Conservation (phyloP, 2,329 filamentous ascomycete species). For the Fusarium proliferatum region DNA sequence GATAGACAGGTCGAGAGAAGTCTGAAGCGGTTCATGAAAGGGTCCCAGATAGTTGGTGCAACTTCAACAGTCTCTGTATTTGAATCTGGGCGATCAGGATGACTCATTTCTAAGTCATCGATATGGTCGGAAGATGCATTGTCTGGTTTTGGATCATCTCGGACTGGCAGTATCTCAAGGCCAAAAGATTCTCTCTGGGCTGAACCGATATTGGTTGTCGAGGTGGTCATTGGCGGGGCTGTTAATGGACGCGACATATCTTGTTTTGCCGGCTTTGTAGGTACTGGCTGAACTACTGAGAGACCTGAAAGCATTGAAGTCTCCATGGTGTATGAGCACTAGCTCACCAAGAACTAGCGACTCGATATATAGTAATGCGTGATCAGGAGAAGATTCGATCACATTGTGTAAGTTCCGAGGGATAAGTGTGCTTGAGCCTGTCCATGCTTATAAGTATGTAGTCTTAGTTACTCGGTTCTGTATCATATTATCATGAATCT, state of each 20-base stretch:
- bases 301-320: constrained; percentile 48
- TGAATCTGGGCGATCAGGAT: constrained; percentile 58
- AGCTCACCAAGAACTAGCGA: neutral
- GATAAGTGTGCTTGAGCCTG: neutral
- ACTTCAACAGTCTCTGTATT: constrained; percentile 55
- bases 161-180: constrained; percentile 40
- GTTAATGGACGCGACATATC: constrained; percentile 41
- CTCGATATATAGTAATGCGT: neutral
- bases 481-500: neutral
- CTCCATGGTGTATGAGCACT: constrained; percentile 46
- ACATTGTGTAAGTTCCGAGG: too few relatives aligned
- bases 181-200: constrained; percentile 49
- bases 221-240: constrained; percentile 51
- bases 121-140: constrained; percentile 7
- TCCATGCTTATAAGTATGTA: neutral
- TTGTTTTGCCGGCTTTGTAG: constrained; percentile 26
- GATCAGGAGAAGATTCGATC: neutral
- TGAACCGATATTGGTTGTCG: constrained; percentile 54
- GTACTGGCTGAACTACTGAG: constrained; percentile 47
- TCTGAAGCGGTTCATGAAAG: constrained; percentile 76
- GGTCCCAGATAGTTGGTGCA: constrained; percentile 68
- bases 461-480: neutral
- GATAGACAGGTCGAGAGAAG: constrained; percentile 72
- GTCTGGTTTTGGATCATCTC: constrained; percentile 12
- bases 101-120: constrained; percentile 63